These are phyloP conservation scores for Diplogelasinospora grovesii DNA, from an alignment of 495 filamentous ascomycete genomes.

Conservation along the genomic window DNA sequence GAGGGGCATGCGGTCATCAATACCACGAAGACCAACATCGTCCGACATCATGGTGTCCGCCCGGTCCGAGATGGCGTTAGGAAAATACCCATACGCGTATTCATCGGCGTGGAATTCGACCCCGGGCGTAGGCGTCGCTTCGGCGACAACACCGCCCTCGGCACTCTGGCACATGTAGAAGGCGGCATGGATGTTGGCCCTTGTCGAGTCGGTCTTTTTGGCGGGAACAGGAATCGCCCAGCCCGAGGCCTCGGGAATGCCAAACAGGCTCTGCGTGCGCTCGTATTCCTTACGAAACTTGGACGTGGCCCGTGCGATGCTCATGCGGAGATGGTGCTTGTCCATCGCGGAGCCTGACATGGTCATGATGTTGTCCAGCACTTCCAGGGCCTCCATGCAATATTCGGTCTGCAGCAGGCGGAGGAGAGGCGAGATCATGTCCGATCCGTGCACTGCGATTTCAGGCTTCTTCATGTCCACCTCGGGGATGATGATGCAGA, in stretches of 20 bases:
- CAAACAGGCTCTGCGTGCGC: conserved; percentile 86
- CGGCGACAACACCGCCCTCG: conserved; percentile 49
- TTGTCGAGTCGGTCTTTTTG: conserved; percentile 72
- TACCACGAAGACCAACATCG: conserved; percentile 63
- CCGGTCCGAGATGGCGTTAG: conserved; percentile 48
- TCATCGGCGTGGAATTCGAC: conserved; percentile 91
- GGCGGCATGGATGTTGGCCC: conserved; percentile 90
- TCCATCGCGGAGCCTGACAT: conserved; percentile 92
- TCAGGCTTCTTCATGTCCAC: conserved; percentile 91
- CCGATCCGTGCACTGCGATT: conserved; percentile 84
- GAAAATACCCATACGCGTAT: conserved; percentile 75
- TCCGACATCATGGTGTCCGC: conserved; percentile 91
- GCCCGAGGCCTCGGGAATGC: conserved; percentile 89
- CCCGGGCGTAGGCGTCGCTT: conserved; percentile 69
- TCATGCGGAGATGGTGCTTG: conserved; percentile 91
- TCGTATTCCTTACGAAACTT: conserved; percentile 91
- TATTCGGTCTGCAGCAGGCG: conserved; percentile 88
- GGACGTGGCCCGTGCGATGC: conserved; percentile 78
- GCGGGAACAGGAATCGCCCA: conserved; percentile 96
- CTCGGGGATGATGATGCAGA: conserved; percentile 77
- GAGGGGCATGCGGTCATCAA: conserved; percentile 63
- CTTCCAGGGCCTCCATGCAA: conserved; percentile 82
- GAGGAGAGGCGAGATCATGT: conserved; percentile 89
- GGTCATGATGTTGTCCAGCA: conserved; percentile 89
- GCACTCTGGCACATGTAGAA: conserved; percentile 75